Conservation (phyloP, 345 rosid species). For the Firmiana major region DNA sequence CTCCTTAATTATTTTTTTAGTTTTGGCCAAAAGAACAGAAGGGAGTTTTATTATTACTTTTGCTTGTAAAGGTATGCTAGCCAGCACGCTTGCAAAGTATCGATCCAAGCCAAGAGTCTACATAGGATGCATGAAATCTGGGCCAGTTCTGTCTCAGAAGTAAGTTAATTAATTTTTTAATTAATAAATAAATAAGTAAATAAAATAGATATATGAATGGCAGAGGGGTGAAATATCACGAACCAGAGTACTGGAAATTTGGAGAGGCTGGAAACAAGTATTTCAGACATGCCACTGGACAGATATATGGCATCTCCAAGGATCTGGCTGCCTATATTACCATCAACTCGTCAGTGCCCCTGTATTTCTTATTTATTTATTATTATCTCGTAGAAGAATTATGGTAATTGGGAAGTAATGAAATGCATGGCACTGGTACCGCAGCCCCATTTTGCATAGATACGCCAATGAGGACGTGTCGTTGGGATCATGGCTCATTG, state of each 20-base stretch:
- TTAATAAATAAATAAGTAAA: too few species aligned
- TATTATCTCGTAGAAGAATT: not conserved
- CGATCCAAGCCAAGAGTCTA: slow-evolving; percentile 65
- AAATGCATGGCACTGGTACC: not conserved
- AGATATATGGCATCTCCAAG: slow-evolving; percentile 80
- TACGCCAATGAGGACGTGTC: slow-evolving; percentile 96
- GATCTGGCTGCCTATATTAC: slow-evolving; percentile 86
- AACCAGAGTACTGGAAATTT: slow-evolving; percentile 92
- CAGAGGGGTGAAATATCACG: slow-evolving; percentile 79
- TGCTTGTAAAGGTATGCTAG: slow-evolving; percentile 44
- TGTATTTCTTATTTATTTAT: too few species aligned
- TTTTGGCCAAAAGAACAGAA: too few species aligned
- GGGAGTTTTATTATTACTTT: too few species aligned
- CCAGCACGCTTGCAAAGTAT: slow-evolving; percentile 46
- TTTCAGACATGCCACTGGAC: slow-evolving; percentile 92
- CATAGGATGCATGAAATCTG: slow-evolving; percentile 99
- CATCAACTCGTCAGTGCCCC: slow-evolving; percentile 48
- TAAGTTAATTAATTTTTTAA: slow-evolving; percentile 20
- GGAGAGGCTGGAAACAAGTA: slow-evolving; percentile 93
- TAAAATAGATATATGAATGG: not conserved
- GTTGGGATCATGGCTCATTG: slow-evolving; percentile 77
- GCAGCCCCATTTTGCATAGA: slow-evolving; percentile 73
- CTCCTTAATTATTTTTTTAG: too few species aligned
- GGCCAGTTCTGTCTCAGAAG: slow-evolving; percentile 82
- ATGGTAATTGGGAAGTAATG: not conserved